Evolutionary conservation across 345 rosid species (phyloP).

Genomic region (Hibiscus tridactylites): DNA sequence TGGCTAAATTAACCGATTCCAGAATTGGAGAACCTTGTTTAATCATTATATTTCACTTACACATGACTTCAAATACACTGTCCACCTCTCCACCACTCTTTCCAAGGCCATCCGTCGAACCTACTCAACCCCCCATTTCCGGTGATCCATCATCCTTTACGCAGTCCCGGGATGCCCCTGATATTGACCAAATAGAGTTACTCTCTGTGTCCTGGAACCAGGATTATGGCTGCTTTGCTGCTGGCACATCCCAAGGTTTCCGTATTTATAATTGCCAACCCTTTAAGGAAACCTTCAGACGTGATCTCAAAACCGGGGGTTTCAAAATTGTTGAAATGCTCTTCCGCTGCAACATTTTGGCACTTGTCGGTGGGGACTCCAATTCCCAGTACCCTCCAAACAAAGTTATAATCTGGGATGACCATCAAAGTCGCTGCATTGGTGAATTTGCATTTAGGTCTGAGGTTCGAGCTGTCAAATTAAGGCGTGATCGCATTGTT

Average conservation of each 20-base stretch:
- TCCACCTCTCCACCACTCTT: slow-evolving; percentile 28
- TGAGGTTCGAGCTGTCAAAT: slow-evolving; percentile 66
- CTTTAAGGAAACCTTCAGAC: slow-evolving; percentile 70
- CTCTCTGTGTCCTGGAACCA: slow-evolving; percentile 84
- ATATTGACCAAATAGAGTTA: slow-evolving; percentile 39
- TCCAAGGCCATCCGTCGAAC: neutral
- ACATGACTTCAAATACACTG: slow-evolving; percentile 41
- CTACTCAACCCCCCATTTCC: slow-evolving; percentile 14
- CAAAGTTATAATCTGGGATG: slow-evolving; percentile 91
- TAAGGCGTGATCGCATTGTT: slow-evolving; percentile 69
- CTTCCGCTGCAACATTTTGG: slow-evolving; percentile 77
- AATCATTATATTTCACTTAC: neutral
- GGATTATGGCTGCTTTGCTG: slow-evolving; percentile 76
- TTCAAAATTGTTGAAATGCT: slow-evolving; percentile 90
- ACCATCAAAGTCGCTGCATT: slow-evolving; percentile 77
- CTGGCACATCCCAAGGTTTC: slow-evolving; percentile 70
- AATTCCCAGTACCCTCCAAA: slow-evolving; percentile 75
- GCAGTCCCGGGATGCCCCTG: slow-evolving; percentile 24
- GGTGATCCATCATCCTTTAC: slow-evolving; percentile 25
- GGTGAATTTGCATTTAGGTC: slow-evolving; percentile 81
- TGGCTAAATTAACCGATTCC: neutral
- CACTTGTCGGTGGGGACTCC: slow-evolving; percentile 68
- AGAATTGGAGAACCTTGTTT: neutral
- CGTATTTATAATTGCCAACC: slow-evolving; percentile 76
- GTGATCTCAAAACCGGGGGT: slow-evolving; percentile 69